Evolutionary conservation across 2,329 filamentous ascomycete species (phyloP).

Genomic region (Penicillium thymicola): DNA sequence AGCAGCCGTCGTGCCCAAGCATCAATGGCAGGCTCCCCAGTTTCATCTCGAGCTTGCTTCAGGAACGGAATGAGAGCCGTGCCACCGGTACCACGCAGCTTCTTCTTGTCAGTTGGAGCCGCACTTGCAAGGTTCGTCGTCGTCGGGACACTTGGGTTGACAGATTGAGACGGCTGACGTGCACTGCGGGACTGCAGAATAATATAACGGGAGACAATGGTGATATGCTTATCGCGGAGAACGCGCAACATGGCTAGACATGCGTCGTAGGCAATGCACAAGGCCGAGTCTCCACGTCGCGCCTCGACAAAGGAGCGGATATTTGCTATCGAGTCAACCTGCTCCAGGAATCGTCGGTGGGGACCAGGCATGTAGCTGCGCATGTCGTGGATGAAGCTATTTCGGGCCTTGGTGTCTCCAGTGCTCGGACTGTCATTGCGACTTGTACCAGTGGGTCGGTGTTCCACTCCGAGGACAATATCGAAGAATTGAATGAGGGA

Average conservation of each 20-base stretch:
- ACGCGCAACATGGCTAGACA: slow-evolving; percentile 75
- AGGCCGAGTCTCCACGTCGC: slow-evolving; percentile 58
- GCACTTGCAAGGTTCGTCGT: slow-evolving; percentile 61
- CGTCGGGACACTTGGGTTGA: slow-evolving; percentile 46
- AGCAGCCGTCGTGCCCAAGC: slow-evolving; percentile 59
- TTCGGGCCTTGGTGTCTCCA: slow-evolving; percentile 52
- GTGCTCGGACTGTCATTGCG: slow-evolving; percentile 32
- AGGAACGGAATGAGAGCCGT: slow-evolving; percentile 93
- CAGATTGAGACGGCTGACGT: slow-evolving; percentile 58
- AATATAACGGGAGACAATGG: slow-evolving; percentile 94
- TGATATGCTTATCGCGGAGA: slow-evolving; percentile 91
- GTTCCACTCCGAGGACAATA: slow-evolving; percentile 81
- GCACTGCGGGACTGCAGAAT: slow-evolving; percentile 80
- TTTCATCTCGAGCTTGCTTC: slow-evolving; percentile 95
- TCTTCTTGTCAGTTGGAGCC: slow-evolving; percentile 46
- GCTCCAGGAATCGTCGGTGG: slow-evolving; percentile 82
- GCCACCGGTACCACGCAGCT: slow-evolving; percentile 84
- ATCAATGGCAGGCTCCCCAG: slow-evolving; percentile 81
- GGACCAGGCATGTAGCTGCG: slow-evolving; percentile 93
- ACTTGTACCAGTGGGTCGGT: slow-evolving; percentile 79
- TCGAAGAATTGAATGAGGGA: slow-evolving; percentile 98
- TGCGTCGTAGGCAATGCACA: slow-evolving; percentile 83
- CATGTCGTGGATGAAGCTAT: slow-evolving; percentile 98
- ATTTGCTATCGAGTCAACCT: slow-evolving; percentile 76
- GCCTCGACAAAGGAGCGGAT: slow-evolving; percentile 76